phyloP scores from a whole-genome alignment of 768 basidiomycete genomes.

The Leucocoprinus sp. region DNA sequence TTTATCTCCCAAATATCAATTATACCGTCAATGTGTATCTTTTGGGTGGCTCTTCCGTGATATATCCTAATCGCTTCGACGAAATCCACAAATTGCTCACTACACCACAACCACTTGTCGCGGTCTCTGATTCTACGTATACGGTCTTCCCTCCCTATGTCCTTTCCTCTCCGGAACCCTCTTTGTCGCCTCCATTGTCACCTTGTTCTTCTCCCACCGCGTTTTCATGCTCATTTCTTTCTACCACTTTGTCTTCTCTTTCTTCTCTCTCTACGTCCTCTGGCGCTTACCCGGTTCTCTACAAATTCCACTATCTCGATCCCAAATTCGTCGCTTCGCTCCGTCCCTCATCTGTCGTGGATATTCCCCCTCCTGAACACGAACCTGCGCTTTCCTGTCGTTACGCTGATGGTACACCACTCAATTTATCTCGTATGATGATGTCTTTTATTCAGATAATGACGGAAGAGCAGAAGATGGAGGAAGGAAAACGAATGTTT shows the following conservation, averaged over 20 bases:
- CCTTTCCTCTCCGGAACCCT: not conserved
- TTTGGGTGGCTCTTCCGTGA: not conserved
- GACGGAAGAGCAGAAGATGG: conserved; percentile 98
- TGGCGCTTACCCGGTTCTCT: not conserved
- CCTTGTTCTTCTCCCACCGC: not conserved
- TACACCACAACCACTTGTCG: not conserved
- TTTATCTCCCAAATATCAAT: conserved; percentile 1
- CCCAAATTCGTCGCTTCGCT: not conserved
- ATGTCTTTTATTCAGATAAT: conserved; percentile 40
- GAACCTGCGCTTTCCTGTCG: not conserved
- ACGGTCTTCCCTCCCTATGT: conserved; percentile 17
- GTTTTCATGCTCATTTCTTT: not conserved
- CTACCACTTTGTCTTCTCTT: not conserved
- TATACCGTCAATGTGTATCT: not conserved
- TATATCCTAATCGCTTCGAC: not conserved
- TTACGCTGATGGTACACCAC: conserved; percentile 1
- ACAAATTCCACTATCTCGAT: not conserved
- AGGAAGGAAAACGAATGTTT: conserved; percentile 99
- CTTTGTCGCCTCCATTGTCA: not conserved
- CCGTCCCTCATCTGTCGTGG: not conserved
- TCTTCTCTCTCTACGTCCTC: not conserved
- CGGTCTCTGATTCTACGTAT: not conserved
- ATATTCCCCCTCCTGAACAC: not conserved
- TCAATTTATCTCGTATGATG: conserved; percentile 8
- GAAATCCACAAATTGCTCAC: not conserved